phyloP scores from a whole-genome alignment of 306 rosid species.

The Pterocarpus santalinus region DNA sequence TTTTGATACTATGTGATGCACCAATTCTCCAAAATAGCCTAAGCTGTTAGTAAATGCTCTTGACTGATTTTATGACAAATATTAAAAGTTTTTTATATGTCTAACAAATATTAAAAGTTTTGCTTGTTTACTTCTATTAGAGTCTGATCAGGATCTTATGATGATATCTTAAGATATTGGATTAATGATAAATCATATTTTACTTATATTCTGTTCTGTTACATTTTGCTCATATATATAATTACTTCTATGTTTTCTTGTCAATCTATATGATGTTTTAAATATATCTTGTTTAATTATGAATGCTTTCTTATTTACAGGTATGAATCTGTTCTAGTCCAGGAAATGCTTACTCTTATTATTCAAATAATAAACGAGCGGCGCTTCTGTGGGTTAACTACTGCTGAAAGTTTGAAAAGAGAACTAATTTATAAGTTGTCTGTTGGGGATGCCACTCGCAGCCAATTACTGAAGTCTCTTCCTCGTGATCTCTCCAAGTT shows the following conservation, averaged over 20 bases:
- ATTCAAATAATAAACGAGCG: conserved; percentile 93
- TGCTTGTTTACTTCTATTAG: conserved; percentile 14
- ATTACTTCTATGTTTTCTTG: conserved; percentile 11
- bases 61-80: not conserved
- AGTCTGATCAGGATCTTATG: conserved; percentile 26
- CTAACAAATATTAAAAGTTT: not conserved
- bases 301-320: conserved; percentile 54
- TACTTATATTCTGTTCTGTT: conserved; percentile 10
- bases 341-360: conserved; percentile 93
- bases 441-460: conserved; percentile 87
- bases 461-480: conserved; percentile 93
- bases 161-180: conserved; percentile 1
- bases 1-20: not conserved
- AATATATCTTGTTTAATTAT: conserved; percentile 17
- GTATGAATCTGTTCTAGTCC: conserved; percentile 82
- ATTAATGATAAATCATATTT: conserved; percentile 14
- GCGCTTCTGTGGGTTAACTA: conserved; percentile 86
- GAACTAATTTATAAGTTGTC: conserved; percentile 85
- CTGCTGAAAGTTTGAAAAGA: conserved; percentile 87
- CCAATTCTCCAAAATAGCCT: not conserved
- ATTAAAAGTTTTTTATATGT: not conserved
- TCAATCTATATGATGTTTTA: conserved; percentile 4
- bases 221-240: not conserved
- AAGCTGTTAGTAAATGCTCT: not conserved
- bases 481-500: conserved; percentile 91